These are phyloP conservation scores for Aspergillus haitiensis DNA, from an alignment of 495 filamentous ascomycete genomes.

Conservation along the genomic window DNA sequence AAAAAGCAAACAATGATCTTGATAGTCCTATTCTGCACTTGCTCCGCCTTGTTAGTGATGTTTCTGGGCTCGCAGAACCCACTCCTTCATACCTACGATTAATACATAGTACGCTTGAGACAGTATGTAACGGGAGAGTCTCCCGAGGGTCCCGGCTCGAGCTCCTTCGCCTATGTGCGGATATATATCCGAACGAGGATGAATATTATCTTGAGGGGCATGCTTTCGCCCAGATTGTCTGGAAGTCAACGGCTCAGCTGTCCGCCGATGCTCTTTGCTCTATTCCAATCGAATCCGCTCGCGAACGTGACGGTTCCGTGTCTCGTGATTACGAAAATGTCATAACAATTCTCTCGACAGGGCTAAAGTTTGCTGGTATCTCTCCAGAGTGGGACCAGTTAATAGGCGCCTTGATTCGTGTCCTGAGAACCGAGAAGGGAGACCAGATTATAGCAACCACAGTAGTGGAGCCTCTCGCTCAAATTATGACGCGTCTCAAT, in stretches of 20 bases:
- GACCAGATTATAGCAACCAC: slow-evolving; percentile 60
- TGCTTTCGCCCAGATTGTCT: slow-evolving; percentile 31
- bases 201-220: slow-evolving; percentile 12
- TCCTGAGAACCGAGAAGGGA: slow-evolving; percentile 64
- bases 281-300: slow-evolving; percentile 44
- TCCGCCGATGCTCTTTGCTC: slow-evolving; percentile 38
- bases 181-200: slow-evolving; percentile 25
- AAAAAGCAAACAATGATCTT: slow-evolving; percentile 27
- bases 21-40: slow-evolving; percentile 46
- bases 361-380: slow-evolving; percentile 48
- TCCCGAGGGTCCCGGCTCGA: slow-evolving; percentile 48
- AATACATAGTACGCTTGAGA: slow-evolving; percentile 41
- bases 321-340: slow-evolving; percentile 68
- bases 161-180: slow-evolving; percentile 43
- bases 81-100: slow-evolving; percentile 33
- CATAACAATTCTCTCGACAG: slow-evolving; percentile 64
- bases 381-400: slow-evolving; percentile 60
- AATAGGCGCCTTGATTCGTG: slow-evolving; percentile 56
- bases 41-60: slow-evolving; percentile 35
- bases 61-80: slow-evolving; percentile 23
- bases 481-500: slow-evolving; percentile 32
- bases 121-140: slow-evolving; percentile 53
- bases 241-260: slow-evolving; percentile 38
- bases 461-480: slow-evolving; percentile 71
- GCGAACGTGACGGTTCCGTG: slow-evolving; percentile 44